Conservation (phyloP, 768 basidiomycete genomes). For the Boletales sp. region DNA sequence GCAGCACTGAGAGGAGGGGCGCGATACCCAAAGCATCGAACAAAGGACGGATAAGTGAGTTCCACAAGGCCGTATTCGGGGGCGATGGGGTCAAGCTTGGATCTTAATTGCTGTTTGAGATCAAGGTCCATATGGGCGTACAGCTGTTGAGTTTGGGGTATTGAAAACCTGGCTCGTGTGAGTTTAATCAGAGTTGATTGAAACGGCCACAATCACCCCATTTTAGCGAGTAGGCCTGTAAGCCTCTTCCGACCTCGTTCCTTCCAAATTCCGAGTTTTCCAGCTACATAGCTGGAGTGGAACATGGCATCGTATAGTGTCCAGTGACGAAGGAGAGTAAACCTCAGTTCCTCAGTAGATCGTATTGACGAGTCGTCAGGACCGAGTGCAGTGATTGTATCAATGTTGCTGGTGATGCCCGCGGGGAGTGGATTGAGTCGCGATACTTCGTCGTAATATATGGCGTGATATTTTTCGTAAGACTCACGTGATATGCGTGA, state of each 20-base stretch:
- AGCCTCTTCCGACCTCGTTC: conserved; percentile 87
- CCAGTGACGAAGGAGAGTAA: conserved; percentile 97
- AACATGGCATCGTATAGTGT: conserved; percentile 97
- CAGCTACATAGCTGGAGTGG: conserved; percentile 94
- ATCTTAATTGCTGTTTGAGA: conserved; percentile 74
- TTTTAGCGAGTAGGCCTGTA: conserved; percentile 92
- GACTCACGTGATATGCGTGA: conserved; percentile 81
- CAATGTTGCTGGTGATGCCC: conserved; percentile 32
- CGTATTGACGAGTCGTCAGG: conserved; percentile 86
- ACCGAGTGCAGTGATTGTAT: conserved; percentile 49
- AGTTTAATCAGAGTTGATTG: conserved; percentile 6
- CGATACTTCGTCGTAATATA: conserved; percentile 89
- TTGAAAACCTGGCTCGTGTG: conserved; percentile 69
- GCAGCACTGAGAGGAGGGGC: conserved; percentile 86
- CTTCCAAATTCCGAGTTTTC: conserved; percentile 94
- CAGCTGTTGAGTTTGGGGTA: conserved; percentile 89
- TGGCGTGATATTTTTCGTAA: conserved; percentile 77
- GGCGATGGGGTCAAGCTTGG: conserved; percentile 83
- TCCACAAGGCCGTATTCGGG: conserved; percentile 96
- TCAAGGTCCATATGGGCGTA: conserved; percentile 97
- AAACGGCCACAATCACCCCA: conserved; percentile 66
- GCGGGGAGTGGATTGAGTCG: conserved; percentile 74
- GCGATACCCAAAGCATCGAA: conserved; percentile 86
- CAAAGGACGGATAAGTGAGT: conserved; percentile 90
- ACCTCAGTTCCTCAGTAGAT: conserved; percentile 84